A percentile compares a stretch with the other conserved stretches of the same genome.
phyloP scores from a whole-genome alignment of 2,329 filamentous ascomycete genomes.

The Zasmidium citrigriseum region DNA sequence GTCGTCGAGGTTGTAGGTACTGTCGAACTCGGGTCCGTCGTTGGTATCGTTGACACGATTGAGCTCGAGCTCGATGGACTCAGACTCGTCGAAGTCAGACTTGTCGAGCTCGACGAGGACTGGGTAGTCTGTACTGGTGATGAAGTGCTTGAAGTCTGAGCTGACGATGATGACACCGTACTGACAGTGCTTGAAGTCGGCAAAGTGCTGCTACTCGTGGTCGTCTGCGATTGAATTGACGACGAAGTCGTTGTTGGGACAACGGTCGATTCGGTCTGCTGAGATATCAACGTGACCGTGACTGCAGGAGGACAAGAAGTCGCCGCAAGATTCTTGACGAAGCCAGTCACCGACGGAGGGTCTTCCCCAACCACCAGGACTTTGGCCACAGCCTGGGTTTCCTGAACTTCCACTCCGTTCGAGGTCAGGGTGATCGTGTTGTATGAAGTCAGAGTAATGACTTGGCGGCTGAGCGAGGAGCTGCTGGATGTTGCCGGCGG shows the following conservation, averaged over 20 bases:
- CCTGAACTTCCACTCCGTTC: not conserved
- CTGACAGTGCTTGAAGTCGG: no score
- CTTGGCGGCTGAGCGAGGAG: not conserved
- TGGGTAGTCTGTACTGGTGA: no score
- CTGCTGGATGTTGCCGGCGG: not conserved
- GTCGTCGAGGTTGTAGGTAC: no score
- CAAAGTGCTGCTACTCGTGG: no score
- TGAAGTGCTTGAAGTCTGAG: no score
- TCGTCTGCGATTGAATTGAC: not conserved
- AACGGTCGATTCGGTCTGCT: not conserved
- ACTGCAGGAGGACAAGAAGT: constrained; percentile 2
- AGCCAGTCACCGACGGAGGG: not conserved
- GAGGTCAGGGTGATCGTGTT: not conserved
- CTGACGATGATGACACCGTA: not conserved
- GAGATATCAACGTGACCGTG: constrained; percentile 2
- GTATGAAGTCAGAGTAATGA: not conserved
- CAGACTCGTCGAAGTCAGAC: no score
- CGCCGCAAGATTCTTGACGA: not conserved
- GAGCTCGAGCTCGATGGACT: no score
- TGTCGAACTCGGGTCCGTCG: no score
- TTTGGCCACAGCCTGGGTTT: not conserved
- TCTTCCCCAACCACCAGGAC: not conserved
- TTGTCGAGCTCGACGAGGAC: no score
- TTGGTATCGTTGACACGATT: no score
- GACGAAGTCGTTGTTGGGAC: not conserved